Percentiles rank a stretch among this genome's conserved stretches.
Conservation (phyloP, 2,329 filamentous ascomycete species). For the Cladophialophora exuberans region DNA sequence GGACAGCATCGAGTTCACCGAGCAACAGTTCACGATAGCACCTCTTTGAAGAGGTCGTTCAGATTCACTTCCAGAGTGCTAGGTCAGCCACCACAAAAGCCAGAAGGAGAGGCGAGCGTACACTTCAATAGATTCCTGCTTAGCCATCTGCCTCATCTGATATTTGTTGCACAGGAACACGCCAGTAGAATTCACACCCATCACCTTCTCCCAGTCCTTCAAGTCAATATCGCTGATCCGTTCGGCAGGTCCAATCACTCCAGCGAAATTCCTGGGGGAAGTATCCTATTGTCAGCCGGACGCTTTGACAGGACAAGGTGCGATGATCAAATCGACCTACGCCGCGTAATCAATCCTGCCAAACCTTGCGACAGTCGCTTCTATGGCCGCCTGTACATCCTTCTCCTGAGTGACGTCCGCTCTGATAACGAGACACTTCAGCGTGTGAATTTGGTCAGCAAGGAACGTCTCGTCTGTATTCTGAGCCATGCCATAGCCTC, state of each 20-base stretch:
- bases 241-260: conserved; percentile 57
- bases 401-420: conserved; percentile 13
- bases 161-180: conserved; percentile 97
- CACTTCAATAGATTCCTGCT: conserved; percentile 14
- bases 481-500: too few relatives aligned
- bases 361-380: conserved; percentile 5
- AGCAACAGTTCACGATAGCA: conserved; percentile 47
- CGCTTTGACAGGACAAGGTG: not conserved
- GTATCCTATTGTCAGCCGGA: too few relatives aligned
- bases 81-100: not conserved
- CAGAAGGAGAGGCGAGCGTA: not conserved
- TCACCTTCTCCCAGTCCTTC: conserved; percentile 88
- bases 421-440: conserved; percentile 9
- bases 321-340: not conserved
- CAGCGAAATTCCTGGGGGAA: conserved; percentile 75
- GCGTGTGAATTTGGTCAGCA: not conserved
- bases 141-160: conserved; percentile 58
- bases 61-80: not conserved
- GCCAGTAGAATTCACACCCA: conserved; percentile 93
- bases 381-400: conserved; percentile 4
- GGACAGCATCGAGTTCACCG: conserved; percentile 7
- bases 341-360: conserved; percentile 78
- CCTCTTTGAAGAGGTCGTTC: conserved; percentile 6
- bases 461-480: too few relatives aligned
- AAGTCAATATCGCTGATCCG: conserved; percentile 47